Conservation (phyloP, 2,329 filamentous ascomycete genomes). For the Neonectria sp. region DNA sequence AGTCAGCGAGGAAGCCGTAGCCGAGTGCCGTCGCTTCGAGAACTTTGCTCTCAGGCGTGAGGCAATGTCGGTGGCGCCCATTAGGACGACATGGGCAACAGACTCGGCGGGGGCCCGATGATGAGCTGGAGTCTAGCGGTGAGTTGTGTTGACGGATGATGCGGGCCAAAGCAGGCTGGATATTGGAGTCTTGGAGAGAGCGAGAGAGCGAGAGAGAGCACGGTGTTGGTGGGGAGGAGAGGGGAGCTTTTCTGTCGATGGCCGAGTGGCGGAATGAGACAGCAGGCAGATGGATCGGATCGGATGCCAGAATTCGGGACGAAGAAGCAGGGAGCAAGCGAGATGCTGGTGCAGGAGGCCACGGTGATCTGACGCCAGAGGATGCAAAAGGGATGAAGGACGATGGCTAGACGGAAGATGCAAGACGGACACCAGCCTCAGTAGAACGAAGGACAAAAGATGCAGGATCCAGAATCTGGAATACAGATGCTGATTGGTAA, state of each 20-base stretch:
- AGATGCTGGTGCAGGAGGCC: background rate
- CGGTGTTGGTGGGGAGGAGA: background rate
- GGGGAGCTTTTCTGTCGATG: background rate
- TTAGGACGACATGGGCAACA: constrained; percentile 46
- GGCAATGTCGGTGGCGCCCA: constrained; percentile 61
- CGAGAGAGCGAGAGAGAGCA: background rate
- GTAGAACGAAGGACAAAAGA: background rate
- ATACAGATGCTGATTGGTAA: background rate
- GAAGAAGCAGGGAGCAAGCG: background rate
- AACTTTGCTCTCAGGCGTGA: constrained; percentile 65
- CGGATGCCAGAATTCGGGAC: background rate
- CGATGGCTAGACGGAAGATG: background rate
- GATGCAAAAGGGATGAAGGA: background rate
- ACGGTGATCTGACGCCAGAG: background rate
- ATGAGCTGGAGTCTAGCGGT: background rate
- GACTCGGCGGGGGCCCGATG: constrained; percentile 30
- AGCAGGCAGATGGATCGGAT: background rate
- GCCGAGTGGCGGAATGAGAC: background rate
- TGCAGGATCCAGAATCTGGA: too few relatives aligned
- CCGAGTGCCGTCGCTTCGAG: constrained; percentile 59
- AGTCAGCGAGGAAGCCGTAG: constrained; percentile 54
- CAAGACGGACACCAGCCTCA: background rate
- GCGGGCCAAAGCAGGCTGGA: background rate
- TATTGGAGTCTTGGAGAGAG: background rate
- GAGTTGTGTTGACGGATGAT: constrained; percentile 8